A percentile compares a stretch with the other conserved stretches of the same genome.
Evolutionary conservation across 176 grass and related monocot genomes (phyloP).

Genomic region (Avena atlantica): DNA sequence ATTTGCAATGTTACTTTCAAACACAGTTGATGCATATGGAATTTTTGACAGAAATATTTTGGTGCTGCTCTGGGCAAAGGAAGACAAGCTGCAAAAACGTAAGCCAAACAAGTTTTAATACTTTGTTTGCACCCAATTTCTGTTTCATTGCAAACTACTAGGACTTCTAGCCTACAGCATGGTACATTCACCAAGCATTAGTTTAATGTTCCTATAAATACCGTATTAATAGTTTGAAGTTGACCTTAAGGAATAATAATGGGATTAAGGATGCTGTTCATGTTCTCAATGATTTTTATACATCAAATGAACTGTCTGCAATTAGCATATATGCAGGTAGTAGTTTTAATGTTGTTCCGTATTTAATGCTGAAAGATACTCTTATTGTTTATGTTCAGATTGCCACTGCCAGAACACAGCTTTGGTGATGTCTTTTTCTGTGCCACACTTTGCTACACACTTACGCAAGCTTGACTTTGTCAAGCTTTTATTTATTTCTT

Average conservation of each 20-base stretch:
- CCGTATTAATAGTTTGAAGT: neutral
- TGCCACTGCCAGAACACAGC: neutral
- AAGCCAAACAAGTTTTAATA: conserved; percentile 41
- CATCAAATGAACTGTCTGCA: neutral
- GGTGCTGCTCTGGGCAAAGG: conserved; percentile 82
- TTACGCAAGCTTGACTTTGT: neutral
- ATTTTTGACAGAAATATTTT: conserved; percentile 72
- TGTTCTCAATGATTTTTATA: neutral
- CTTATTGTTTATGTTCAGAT: neutral
- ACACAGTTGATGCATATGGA: neutral
- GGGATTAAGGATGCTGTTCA: neutral
- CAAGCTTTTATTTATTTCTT: neutral
- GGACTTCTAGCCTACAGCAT: neutral
- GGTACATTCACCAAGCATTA: neutral
- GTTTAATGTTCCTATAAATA: neutral
- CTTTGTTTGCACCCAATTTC: neutral
- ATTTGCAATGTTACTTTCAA: neutral
- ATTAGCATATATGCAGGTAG: neutral
- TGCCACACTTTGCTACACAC: neutral
- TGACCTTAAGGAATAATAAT: neutral
- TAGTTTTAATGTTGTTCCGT: neutral
- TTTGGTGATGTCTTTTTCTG: neutral
- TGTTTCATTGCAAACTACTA: neutral
- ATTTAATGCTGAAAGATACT: neutral
- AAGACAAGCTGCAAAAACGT: conserved; percentile 89